phyloP scores from a whole-genome alignment of 768 basidiomycete genomes.

The Steccherinum ochraceum region DNA sequence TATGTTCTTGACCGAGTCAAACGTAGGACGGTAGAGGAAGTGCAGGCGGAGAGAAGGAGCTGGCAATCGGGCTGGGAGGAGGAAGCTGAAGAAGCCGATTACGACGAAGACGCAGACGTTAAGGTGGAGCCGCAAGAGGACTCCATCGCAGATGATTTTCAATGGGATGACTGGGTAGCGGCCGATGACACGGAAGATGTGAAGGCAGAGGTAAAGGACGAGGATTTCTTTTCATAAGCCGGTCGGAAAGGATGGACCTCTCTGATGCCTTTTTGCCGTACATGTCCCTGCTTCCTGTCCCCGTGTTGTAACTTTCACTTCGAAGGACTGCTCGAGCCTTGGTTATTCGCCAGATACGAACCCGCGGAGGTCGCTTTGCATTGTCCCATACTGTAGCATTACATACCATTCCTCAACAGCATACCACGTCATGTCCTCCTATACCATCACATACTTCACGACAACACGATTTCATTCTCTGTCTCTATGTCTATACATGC shows the following conservation, averaged over 20 bases:
- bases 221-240: not conserved
- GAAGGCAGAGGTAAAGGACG: not conserved
- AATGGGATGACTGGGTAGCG: constrained; percentile 22
- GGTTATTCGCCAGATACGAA: not conserved
- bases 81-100: constrained; percentile 6
- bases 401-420: not conserved
- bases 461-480: not conserved
- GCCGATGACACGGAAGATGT: not conserved
- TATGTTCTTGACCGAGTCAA: constrained; percentile 57
- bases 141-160: constrained; percentile 14
- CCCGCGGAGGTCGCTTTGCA: not conserved
- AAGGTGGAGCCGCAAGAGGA: constrained; percentile 5
- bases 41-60: constrained; percentile 13
- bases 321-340: not conserved
- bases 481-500: no score
- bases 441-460: no score
- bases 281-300: no score
- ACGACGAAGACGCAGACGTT: constrained; percentile 1
- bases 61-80: not conserved
- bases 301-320: not conserved
- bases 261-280: no score
- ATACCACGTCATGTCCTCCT: not conserved
- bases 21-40: constrained; percentile 35
- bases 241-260: not conserved
- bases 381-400: not conserved